Base-by-base conservation (phyloP, 257 asterid species). In the Nicotiana tomentosiformis region DNA sequence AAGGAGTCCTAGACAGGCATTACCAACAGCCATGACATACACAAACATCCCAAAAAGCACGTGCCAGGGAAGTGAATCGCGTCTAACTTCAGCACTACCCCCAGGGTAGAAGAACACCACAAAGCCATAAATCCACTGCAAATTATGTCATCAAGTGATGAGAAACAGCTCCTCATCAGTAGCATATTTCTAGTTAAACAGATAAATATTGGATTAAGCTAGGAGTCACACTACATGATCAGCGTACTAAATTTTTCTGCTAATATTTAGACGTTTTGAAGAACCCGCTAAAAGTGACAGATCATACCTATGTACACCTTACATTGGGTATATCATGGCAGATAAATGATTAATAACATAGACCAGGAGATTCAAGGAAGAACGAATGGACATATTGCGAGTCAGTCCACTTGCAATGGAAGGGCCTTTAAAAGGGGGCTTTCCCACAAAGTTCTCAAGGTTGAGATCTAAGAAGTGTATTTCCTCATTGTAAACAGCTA, bases 121-220 rank as follows among this genome's bases (percentile, higher is more conserved):
- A 83, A 96, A 91, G 10, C 98, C 99, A 60, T 87, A 94, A 35
- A 94, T 30, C 99, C 99, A 96, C 99, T 96, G 97, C 89, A 85
- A 66, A 78, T 66, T 8, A 79, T 39, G 82, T 14, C 82, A 79
- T 4, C 74, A 5, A 10, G 60, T n/a, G 14, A 37, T 61, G 70
- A 79, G 57, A 61, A 39, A 61, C 15, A 35, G 43, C 12, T 60
- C 57, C 35, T 60, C 12, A n/a, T 58, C 82, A 78, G n/a, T n/a
- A n/a, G 61, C 37, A 78, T 57, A 18, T 17, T 57, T 57, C 8
- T 16, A 56, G 33, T 30, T 2, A 57, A 56, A 14, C 51, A 57
- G 35, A 57, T 17, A 30, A 57, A 69, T 17, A 69, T 0, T 69
- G n/a, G 33, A 15, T 69, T 69, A 69, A 20, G 17, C 18, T 53